A percentile compares a stretch with the other conserved stretches of the same genome.
phyloP scores from a whole-genome alignment of 2,329 filamentous ascomycete species.

The Pseudophaeomoniella oleicola region DNA sequence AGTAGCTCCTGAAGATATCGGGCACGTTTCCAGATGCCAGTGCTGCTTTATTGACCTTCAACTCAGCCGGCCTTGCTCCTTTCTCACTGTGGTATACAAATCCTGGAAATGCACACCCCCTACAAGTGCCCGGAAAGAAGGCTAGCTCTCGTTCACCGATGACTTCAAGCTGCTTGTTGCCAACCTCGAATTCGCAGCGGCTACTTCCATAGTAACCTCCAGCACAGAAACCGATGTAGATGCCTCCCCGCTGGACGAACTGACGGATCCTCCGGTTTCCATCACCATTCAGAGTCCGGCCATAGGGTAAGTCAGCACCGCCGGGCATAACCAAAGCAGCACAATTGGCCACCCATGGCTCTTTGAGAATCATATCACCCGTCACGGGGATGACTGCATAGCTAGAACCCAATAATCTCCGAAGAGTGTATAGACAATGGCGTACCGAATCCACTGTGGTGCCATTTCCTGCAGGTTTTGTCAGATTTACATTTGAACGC shows the following conservation, averaged over 20 bases:
- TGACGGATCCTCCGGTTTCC: conserved; percentile 75
- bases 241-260: conserved; percentile 72
- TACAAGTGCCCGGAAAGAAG: conserved; percentile 77
- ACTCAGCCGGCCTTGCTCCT: conserved; percentile 57
- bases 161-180: conserved; percentile 67
- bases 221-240: conserved; percentile 83
- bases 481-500: conserved; percentile 16
- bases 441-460: conserved; percentile 78
- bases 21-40: conserved; percentile 42
- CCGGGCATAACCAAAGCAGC: conserved; percentile 84
- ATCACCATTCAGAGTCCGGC: conserved; percentile 68
- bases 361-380: conserved; percentile 65
- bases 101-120: conserved; percentile 74
- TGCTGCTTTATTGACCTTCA: conserved; percentile 48
- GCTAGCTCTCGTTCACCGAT: conserved; percentile 69
- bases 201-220: conserved; percentile 80
- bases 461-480: conserved; percentile 50
- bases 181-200: conserved; percentile 83
- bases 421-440: conserved; percentile 76
- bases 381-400: conserved; percentile 85
- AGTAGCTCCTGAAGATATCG: conserved; percentile 60
- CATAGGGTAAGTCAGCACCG: conserved; percentile 87
- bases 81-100: conserved; percentile 83
- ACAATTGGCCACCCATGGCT: conserved; percentile 80
- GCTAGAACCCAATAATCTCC: conserved; percentile 70